phyloP scores from a whole-genome alignment of 768 basidiomycete species.

The Lactarius sp. region DNA sequence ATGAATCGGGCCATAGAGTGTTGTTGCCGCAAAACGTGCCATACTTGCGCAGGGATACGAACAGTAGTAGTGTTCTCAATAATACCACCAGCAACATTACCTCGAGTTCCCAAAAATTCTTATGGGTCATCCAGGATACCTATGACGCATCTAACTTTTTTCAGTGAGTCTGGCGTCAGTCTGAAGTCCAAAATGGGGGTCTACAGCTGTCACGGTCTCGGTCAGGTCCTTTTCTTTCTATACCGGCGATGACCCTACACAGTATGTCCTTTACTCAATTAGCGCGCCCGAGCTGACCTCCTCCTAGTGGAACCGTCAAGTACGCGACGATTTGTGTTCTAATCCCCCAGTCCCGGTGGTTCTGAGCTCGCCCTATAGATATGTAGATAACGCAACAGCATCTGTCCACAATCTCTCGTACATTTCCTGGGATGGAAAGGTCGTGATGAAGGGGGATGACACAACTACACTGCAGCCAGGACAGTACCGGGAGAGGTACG shows the following conservation, averaged over 20 bases:
- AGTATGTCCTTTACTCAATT: conserved; percentile 24
- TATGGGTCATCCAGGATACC: conserved; percentile 25
- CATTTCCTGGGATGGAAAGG: conserved; percentile 50
- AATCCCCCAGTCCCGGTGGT: neutral
- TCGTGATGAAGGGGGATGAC: conserved; percentile 76
- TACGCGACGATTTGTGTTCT: conserved; percentile 35
- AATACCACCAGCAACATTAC: conserved; percentile 16
- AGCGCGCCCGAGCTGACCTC: neutral
- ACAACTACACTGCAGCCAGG: conserved; percentile 51
- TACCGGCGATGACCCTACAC: conserved; percentile 17
- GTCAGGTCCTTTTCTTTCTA: conserved; percentile 18
- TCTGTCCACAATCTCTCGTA: conserved; percentile 51
- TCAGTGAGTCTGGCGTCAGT: conserved; percentile 14
- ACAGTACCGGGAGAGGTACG: conserved; percentile 56
- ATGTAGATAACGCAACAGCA: conserved; percentile 52
- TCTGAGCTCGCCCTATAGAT: conserved; percentile 39
- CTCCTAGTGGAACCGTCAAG: conserved; percentile 62
- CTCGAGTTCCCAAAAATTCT: neutral
- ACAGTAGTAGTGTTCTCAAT: conserved; percentile 1
- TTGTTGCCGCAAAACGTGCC: conserved; percentile 2
- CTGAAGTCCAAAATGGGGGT: neutral
- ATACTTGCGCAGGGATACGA: conserved; percentile 14
- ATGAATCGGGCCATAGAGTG: neutral
- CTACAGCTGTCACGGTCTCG: neutral
- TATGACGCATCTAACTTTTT: conserved; percentile 25